phyloP scores from a whole-genome alignment of 768 basidiomycete genomes.

The Pleurotus ostreatus region DNA sequence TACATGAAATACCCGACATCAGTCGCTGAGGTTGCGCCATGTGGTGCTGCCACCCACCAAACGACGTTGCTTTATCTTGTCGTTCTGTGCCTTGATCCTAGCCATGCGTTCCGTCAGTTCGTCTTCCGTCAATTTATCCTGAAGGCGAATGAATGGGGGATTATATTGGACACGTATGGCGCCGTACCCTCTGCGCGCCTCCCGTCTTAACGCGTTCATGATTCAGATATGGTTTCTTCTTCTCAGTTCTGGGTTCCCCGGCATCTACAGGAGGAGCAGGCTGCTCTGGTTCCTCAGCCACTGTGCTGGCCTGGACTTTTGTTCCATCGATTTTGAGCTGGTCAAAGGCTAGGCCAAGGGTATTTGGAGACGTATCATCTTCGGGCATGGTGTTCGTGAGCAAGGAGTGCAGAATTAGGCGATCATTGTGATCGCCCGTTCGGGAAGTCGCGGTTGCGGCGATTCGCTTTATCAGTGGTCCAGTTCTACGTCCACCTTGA shows the following conservation, averaged over 20 bases:
- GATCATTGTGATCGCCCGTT: neutral
- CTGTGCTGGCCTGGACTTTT: conserved; percentile 7
- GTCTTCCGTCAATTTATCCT: conserved; percentile 43
- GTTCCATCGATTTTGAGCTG: conserved; percentile 36
- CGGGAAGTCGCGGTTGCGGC: neutral
- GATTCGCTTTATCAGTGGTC: neutral
- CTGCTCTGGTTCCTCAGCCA: conserved; percentile 7
- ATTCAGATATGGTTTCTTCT: conserved; percentile 76
- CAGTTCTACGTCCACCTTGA: neutral
- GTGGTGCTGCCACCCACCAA: conserved; percentile 29
- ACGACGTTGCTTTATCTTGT: conserved; percentile 61
- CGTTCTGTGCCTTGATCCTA: conserved; percentile 59
- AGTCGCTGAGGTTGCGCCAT: too few species aligned
- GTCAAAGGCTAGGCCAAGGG: conserved; percentile 70
- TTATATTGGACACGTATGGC: conserved; percentile 21
- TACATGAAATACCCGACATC: conserved; percentile 17
- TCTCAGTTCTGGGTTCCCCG: conserved; percentile 33
- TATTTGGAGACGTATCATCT: conserved; percentile 35
- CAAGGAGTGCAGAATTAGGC: neutral
- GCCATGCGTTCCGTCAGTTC: conserved; percentile 59
- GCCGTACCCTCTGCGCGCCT: conserved; percentile 62
- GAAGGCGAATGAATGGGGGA: conserved; percentile 10
- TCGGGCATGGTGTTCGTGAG: neutral
- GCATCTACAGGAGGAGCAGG: conserved; percentile 13
- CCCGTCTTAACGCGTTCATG: conserved; percentile 83